Conservation (phyloP, 306 rosid genomes). For the Amphicarpaea edgeworthii region DNA sequence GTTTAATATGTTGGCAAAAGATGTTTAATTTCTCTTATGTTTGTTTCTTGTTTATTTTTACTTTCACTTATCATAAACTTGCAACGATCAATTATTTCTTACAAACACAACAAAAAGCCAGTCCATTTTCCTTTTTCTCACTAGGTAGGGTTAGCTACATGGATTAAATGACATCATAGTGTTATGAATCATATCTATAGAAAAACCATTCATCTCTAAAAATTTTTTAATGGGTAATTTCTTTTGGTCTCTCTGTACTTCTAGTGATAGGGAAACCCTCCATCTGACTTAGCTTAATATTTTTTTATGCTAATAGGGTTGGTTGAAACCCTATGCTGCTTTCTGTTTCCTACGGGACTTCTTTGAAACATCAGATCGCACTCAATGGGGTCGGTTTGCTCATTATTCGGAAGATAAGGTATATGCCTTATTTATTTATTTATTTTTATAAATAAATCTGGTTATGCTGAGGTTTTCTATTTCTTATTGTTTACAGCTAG, state of each 20-base stretch:
- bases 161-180: neutral
- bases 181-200: neutral
- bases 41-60: constrained; percentile 1
- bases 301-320: constrained; percentile 69
- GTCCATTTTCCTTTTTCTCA: neutral
- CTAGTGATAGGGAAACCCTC: neutral
- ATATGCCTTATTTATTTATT: constrained; percentile 16
- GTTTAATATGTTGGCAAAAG: constrained; percentile 29
- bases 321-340: constrained; percentile 96
- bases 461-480: constrained; percentile 27
- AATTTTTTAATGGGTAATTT: neutral
- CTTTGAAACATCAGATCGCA: constrained; percentile 94
- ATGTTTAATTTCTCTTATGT: constrained; percentile 15
- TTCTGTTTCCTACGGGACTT: constrained; percentile 95
- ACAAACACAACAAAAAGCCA: neutral
- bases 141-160: neutral
- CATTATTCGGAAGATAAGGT: constrained; percentile 79
- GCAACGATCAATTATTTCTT: neutral
- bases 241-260: neutral
- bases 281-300: constrained; percentile 43
- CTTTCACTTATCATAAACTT: constrained; percentile 31
- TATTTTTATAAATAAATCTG: constrained; percentile 11
- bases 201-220: neutral
- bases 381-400: constrained; percentile 94
- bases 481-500: constrained; percentile 68